Evolutionary conservation across 2,329 filamentous ascomycete species (phyloP).

Genomic region (Ciborinia camelliae): DNA sequence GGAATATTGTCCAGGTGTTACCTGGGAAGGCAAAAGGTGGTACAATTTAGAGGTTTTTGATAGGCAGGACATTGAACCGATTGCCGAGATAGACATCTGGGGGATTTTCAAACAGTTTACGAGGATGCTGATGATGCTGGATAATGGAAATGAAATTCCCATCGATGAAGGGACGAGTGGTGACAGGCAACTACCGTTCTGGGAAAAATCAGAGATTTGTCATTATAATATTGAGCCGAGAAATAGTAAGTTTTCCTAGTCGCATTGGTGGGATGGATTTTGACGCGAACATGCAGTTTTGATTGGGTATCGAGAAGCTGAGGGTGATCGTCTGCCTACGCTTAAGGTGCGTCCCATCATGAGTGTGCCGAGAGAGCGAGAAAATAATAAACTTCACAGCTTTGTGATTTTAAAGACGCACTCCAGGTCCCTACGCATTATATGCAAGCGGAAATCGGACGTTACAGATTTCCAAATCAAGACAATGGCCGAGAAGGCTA

Average conservation of each 20-base stretch:
- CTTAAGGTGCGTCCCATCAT: constrained; percentile 4
- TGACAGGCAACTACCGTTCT: neutral
- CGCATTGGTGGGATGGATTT: neutral
- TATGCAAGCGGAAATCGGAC: neutral
- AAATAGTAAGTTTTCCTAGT: constrained; percentile 2
- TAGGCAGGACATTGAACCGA: rapidly evolving
- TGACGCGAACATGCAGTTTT: neutral
- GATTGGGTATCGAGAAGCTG: neutral
- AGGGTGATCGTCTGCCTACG: neutral
- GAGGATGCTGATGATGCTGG: constrained; percentile 10
- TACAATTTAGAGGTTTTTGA: neutral
- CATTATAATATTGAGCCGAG: constrained; percentile 10
- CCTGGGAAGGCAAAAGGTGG: neutral
- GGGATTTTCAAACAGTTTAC: constrained; percentile 1
- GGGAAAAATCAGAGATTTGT: neutral
- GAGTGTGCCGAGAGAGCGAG: neutral
- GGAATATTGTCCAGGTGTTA: constrained; percentile 3
- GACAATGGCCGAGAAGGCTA: neutral
- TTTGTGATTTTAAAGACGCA: constrained; percentile 13
- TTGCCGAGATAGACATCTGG: constrained; percentile 10
- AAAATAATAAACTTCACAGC: constrained; percentile 2
- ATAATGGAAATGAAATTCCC: neutral
- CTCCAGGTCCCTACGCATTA: neutral
- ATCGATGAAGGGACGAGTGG: rapidly evolving
- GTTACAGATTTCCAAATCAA: neutral